Conservation (phyloP, 169 alveolate genomes). For the Plasmodium cynomolgi region DNA sequence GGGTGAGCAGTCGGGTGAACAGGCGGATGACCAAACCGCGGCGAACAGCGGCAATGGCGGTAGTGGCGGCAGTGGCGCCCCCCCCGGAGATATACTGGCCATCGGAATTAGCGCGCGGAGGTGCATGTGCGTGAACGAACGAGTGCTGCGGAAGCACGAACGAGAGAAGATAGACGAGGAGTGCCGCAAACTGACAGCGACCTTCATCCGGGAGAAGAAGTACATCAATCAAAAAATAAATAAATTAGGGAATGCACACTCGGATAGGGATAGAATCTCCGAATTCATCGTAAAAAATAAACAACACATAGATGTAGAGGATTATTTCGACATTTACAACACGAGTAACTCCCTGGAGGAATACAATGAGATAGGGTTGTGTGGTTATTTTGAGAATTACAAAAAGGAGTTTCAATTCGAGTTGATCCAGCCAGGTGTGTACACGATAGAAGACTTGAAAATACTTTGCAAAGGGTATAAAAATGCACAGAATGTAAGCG, state of each 20-base stretch:
- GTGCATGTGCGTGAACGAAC: constrained; percentile 72
- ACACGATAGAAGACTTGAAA: constrained; percentile 95
- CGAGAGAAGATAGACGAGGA: constrained; percentile 55
- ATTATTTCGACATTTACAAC: constrained; percentile 74
- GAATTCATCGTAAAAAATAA: constrained; percentile 74
- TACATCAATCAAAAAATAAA: constrained; percentile 34
- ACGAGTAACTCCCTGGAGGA: constrained; percentile 72
- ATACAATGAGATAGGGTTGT: constrained; percentile 83
- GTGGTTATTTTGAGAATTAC: constrained; percentile 90
- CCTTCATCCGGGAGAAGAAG: constrained; percentile 61
- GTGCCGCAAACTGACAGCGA: constrained; percentile 64
- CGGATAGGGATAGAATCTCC: constrained; percentile 76
- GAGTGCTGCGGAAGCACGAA: constrained; percentile 42
- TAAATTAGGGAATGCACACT: constrained; percentile 8
- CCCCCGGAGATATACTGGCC: constrained; percentile 17
- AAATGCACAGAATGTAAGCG: constrained; percentile 77
- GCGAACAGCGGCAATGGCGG: constrained; percentile 3
- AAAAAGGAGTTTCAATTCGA: constrained; percentile 84
- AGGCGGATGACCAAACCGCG: not conserved
- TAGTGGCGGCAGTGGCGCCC: not conserved
- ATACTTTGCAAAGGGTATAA: constrained; percentile 86
- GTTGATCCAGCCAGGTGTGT: constrained; percentile 89
- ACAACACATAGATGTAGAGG: constrained; percentile 56
- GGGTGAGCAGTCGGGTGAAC: not conserved
- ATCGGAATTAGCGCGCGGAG: constrained; percentile 44